Evolutionary conservation across 352 stramenopile species (phyloP).

Genomic region (Thraustochytrium striatum): DNA sequence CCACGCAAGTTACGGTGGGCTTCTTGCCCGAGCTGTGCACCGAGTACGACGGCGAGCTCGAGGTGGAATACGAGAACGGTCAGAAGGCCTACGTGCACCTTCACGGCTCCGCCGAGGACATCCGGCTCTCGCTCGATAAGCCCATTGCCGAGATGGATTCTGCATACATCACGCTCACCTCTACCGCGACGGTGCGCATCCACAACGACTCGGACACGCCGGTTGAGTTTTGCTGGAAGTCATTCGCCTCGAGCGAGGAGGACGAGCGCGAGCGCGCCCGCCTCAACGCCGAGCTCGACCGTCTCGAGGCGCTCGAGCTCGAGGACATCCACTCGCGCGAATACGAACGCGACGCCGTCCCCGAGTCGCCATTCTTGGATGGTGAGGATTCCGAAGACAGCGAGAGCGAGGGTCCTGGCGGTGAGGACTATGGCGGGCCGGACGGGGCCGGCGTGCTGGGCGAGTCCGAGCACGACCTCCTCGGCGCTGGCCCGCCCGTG

Average conservation of each 20-base stretch:
- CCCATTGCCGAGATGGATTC: conserved; percentile 72
- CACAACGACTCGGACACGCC: conserved; percentile 84
- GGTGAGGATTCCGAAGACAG: too few species aligned
- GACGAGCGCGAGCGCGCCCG: conserved; percentile 74
- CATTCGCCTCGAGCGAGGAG: conserved; percentile 66
- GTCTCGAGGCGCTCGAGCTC: conserved; percentile 72
- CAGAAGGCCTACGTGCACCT: conserved; percentile 68
- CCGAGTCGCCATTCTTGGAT: neutral
- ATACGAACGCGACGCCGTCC: conserved; percentile 42
- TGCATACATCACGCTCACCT: conserved; percentile 84
- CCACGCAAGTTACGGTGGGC: conserved; percentile 72
- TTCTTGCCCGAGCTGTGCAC: conserved; percentile 54
- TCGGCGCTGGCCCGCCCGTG: too few species aligned
- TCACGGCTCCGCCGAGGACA: conserved; percentile 67
- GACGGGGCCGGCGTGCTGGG: too few species aligned
- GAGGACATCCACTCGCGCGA: conserved; percentile 46
- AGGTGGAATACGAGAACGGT: conserved; percentile 73
- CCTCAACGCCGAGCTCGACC: conserved; percentile 72
- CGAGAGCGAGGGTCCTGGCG: too few species aligned
- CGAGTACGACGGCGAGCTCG: conserved; percentile 66
- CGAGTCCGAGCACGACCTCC: too few species aligned
- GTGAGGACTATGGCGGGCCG: too few species aligned
- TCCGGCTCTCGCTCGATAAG: conserved; percentile 82
- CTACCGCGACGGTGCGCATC: conserved; percentile 80
- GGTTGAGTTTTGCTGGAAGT: conserved; percentile 84